Percentiles rank a stretch among this genome's conserved stretches.
phyloP scores from a whole-genome alignment of 2,329 filamentous ascomycete genomes.

The Zasmidium cellare region DNA sequence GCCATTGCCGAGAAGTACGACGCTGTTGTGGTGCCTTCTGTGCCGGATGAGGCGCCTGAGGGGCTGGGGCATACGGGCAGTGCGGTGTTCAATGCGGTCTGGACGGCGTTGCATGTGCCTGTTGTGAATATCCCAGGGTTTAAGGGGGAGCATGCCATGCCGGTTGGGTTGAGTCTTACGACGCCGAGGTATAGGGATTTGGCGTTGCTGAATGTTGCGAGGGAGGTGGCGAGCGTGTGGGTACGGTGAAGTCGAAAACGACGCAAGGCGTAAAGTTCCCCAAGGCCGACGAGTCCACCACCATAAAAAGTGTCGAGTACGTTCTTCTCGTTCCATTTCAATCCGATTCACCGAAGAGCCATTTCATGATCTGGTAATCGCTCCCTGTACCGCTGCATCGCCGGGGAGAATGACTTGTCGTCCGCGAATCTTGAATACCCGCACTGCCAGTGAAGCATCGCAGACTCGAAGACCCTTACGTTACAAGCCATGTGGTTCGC shows the following conservation, averaged over 20 bases:
- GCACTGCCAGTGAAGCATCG: too few relatives aligned
- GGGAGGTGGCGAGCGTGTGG: constrained; percentile 41
- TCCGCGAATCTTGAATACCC: too few relatives aligned
- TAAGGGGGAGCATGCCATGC: constrained; percentile 56
- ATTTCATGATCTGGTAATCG: too few relatives aligned
- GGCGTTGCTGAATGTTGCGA: constrained; percentile 43
- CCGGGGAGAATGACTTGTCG: too few relatives aligned
- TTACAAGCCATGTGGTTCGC: too few relatives aligned
- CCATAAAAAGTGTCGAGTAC: too few relatives aligned
- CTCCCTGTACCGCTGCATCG: too few relatives aligned
- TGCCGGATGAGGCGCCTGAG: constrained; percentile 59
- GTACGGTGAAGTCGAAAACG: not conserved
- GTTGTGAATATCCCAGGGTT: constrained; percentile 66
- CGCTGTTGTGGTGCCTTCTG: constrained; percentile 60
- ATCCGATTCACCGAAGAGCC: too few relatives aligned
- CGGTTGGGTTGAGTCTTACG: constrained; percentile 59
- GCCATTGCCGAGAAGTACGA: constrained; percentile 53
- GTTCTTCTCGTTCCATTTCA: too few relatives aligned
- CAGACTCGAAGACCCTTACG: too few relatives aligned
- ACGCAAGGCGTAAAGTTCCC: too few relatives aligned
- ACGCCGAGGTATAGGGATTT: constrained; percentile 48
- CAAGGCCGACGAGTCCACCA: too few relatives aligned
- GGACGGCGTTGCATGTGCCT: constrained; percentile 56
- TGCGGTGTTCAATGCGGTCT: constrained; percentile 41
- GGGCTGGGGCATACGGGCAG: constrained; percentile 58